These are phyloP conservation scores for Sungouiozyma intestinalis DNA, from an alignment of 805 yeast species.

Conservation along the genomic window DNA sequence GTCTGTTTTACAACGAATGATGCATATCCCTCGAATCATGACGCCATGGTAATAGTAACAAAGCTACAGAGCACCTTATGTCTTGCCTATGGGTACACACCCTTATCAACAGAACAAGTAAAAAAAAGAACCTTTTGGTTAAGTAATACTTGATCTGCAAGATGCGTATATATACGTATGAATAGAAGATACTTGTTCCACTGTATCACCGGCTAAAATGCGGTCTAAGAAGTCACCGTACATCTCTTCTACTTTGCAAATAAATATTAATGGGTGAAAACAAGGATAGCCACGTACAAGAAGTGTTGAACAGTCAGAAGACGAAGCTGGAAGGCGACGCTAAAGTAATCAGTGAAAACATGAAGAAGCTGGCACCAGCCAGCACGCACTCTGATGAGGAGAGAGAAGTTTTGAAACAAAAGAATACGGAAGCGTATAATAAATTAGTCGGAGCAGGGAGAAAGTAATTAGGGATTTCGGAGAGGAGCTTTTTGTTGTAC, in stretches of 20 bases:
- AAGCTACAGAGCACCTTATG: too few relatives aligned
- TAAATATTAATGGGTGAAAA: background rate
- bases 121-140: too few relatives aligned
- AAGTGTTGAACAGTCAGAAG: slow-evolving; percentile 15
- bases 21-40: background rate
- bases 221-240: background rate
- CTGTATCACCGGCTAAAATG: too few relatives aligned
- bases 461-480: slow-evolving; percentile 1
- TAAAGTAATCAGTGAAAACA: slow-evolving; percentile 12
- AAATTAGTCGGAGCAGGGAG: slow-evolving; percentile 10
- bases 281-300: slow-evolving; percentile 3
- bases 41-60: background rate
- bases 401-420: slow-evolving; percentile 4
- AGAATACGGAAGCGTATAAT: slow-evolving; percentile 7
- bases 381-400: slow-evolving; percentile 6
- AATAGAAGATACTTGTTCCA: too few relatives aligned
- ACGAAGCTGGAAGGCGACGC: slow-evolving; percentile 17
- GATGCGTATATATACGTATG: too few relatives aligned
- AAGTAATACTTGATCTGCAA: too few relatives aligned
- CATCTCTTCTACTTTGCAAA: too few relatives aligned
- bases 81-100: background rate
- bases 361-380: slow-evolving; percentile 9
- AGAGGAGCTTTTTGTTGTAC: background rate
- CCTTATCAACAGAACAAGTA: background rate
- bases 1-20: too few relatives aligned